These are phyloP conservation scores for Pyricularia sp. DNA, from an alignment of 2,329 filamentous ascomycete genomes.

Conservation along the genomic window DNA sequence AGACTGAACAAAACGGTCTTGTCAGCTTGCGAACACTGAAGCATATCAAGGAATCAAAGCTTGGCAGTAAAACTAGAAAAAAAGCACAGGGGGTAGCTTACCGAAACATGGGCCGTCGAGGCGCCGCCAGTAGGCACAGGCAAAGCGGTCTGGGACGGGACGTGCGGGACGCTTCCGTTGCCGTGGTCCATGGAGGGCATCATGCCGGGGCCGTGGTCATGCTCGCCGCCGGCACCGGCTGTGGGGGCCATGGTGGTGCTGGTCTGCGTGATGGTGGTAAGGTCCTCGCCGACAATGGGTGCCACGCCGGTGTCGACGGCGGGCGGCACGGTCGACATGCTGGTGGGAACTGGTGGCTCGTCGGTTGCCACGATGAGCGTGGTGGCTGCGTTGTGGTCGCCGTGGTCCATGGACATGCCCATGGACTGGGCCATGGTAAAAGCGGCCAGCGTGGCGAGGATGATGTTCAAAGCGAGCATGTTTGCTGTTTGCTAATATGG, in stretches of 20 bases:
- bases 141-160: neutral
- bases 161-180: neutral
- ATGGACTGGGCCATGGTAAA: neutral
- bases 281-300: neutral
- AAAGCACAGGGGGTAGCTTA: neutral
- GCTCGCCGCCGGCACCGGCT: neutral
- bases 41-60: neutral
- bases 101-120: neutral
- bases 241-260: neutral
- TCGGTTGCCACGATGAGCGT: constrained; percentile 1
- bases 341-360: neutral
- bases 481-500: neutral
- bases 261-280: neutral
- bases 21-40: neutral
- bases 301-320: neutral
- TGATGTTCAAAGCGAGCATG: neutral
- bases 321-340: neutral
- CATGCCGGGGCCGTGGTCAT: constrained; percentile 1
- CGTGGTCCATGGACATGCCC: constrained; percentile 1
- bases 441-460: neutral
- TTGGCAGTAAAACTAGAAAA: neutral
- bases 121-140: constrained; percentile 2
- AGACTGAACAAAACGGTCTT: neutral
- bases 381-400: neutral
- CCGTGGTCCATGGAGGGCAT: neutral